Base-by-base conservation (phyloP, 2,329 filamentous ascomycete species). In the Gnomoniopsis smithogilvyi region DNA sequence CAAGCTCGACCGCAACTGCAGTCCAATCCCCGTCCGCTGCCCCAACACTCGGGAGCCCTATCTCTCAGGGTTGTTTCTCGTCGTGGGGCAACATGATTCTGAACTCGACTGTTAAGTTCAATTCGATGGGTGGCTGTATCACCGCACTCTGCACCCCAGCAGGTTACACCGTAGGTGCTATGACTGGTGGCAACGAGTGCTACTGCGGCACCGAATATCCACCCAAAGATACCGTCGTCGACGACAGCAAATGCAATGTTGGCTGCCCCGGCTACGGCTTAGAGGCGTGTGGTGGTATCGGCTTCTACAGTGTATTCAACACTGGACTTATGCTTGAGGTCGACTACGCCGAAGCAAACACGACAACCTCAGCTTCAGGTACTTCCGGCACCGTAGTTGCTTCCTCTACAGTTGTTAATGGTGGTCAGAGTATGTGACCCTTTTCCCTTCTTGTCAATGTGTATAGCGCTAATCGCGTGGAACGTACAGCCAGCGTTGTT, bases 121-220 rank as follows among this genome's bases (percentile, higher is more conserved):
- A 77, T 66, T 67, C 71, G 2, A 74, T 74, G 14, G 80, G 79
- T 56, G 61, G 64, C 14, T 86, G 83, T 65, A 72, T 67, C 11
- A 65, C 64, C 15, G 33, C 64, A 0, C 53, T 66, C 1, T 84
- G 81, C 67, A 68, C 73, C 2, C 67, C 73, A 0, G 67, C 76
- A 8, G 78, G 81, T 38, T 76, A 72, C 34, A 65, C 79, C 1
- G 88, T 92, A 8, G 84, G 87, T 67, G 91, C 80, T 34, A 74
- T 90, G 48, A 83, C 80, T 8, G 79, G 80, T 19, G 83, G 83
- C 17, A 77, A 79, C 19, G 73, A 84, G 63, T 96, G 92, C 74
- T 90, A 79, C 67, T 96, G 92, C 68, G 92, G 92, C 60, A 75
- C 85, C 63, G 73, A 79, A 60, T 80, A 93, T 51, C 92, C 92